These are phyloP conservation scores for Plasmodium reichenowi DNA, from an alignment of 169 alveolate species.

Conservation along the genomic window DNA sequence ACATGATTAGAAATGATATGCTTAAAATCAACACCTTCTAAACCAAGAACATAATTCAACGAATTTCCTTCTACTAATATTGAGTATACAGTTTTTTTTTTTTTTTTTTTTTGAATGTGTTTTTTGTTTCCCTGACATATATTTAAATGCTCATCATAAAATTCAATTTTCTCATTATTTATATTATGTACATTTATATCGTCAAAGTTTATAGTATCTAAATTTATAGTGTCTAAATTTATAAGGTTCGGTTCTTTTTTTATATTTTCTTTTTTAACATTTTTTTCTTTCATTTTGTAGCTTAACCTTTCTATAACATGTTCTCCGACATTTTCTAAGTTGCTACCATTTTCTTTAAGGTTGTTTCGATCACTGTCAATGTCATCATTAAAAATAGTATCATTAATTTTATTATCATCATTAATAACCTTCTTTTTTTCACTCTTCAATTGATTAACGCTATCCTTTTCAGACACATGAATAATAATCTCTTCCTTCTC, in stretches of 20 bases:
- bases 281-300: not conserved
- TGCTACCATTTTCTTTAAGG: not conserved
- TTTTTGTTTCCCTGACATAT: slow-evolving; percentile 19
- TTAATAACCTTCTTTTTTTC: no score
- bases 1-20: slow-evolving; percentile 94
- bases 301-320: slow-evolving; percentile 11
- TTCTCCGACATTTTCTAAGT: not conserved
- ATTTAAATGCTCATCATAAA: slow-evolving; percentile 47
- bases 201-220: slow-evolving; percentile 35
- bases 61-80: slow-evolving; percentile 96
- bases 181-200: slow-evolving; percentile 16
- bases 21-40: slow-evolving; percentile 93
- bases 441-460: not conserved
- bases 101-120: slow-evolving; percentile 77
- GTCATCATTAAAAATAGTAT: no score
- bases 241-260: not conserved
- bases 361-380: no score
- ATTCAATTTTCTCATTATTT: slow-evolving; percentile 42
- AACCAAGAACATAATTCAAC: slow-evolving; percentile 93
- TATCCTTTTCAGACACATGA: not conserved
- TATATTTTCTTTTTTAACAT: not conserved
- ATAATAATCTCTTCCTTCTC: not conserved
- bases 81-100: slow-evolving; percentile 83
- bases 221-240: slow-evolving; percentile 5
- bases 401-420: no score